Conservation (phyloP, 768 basidiomycete genomes). For the Amanita exitialis region DNA sequence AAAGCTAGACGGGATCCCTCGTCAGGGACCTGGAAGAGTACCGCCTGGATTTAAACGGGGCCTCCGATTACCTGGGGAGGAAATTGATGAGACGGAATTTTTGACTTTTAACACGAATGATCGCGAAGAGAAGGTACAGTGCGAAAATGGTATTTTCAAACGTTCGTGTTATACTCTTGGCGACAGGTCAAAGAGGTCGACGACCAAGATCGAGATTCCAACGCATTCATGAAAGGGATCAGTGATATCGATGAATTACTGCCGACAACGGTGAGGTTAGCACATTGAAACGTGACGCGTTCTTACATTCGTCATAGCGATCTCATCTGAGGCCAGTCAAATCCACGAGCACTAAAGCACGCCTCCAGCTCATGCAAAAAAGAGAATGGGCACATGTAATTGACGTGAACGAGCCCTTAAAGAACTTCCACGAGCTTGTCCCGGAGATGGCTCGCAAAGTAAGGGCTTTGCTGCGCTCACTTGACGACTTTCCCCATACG, state of each 20-base stretch:
- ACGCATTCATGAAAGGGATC: slow-evolving; percentile 6
- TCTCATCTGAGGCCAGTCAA: slow-evolving; percentile 48
- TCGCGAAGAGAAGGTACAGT: slow-evolving; percentile 9
- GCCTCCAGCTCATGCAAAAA: slow-evolving; percentile 49
- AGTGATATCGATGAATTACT: slow-evolving; percentile 76
- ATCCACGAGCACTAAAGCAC: slow-evolving; percentile 26
- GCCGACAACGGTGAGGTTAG: slow-evolving; percentile 38
- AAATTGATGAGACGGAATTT: slow-evolving; percentile 34
- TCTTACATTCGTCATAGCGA: slow-evolving; percentile 26
- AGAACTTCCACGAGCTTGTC: slow-evolving; percentile 85
- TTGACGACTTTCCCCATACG: background rate
- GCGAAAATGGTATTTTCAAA: background rate
- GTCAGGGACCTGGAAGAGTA: slow-evolving; percentile 50
- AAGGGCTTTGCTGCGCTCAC: slow-evolving; percentile 7
- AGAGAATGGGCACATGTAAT: slow-evolving; percentile 98
- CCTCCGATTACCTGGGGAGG: slow-evolving; percentile 57
- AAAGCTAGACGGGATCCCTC: slow-evolving; percentile 17
- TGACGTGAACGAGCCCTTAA: slow-evolving; percentile 82
- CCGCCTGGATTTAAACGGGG: slow-evolving; percentile 83
- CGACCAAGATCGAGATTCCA: slow-evolving; percentile 7
- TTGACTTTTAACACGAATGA: slow-evolving; percentile 19
- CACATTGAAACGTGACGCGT: background rate
- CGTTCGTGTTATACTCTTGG: background rate
- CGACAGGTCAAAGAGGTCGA: slow-evolving; percentile 9
- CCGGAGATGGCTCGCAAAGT: slow-evolving; percentile 96